A percentile compares a stretch with the other conserved stretches of the same genome.
Evolutionary conservation across 1,284 basidiomycete species (phyloP).

Genomic region (Cryptococcus hybrid): DNA sequence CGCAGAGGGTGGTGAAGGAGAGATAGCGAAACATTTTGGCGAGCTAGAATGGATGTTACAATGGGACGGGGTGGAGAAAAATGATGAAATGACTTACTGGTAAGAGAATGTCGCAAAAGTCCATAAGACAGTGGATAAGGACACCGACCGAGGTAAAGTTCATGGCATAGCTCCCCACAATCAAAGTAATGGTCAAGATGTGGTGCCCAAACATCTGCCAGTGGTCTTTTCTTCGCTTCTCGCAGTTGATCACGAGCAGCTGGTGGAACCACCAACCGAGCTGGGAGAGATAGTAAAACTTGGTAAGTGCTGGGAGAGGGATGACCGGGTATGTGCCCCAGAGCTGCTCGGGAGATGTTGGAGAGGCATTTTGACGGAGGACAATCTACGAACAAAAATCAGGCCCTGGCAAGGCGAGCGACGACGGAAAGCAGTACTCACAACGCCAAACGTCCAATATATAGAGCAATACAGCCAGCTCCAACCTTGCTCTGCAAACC

Average conservation of each 20-base stretch:
- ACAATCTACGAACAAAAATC: slow-evolving; percentile 61
- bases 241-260: slow-evolving; percentile 87
- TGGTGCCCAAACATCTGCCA: slow-evolving; percentile 96
- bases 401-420: background rate
- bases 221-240: slow-evolving; percentile 88
- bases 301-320: slow-evolving; percentile 72
- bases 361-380: slow-evolving; percentile 68
- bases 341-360: slow-evolving; percentile 65
- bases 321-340: slow-evolving; percentile 83
- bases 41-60: slow-evolving; percentile 53
- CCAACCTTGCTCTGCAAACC: slow-evolving; percentile 97
- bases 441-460: slow-evolving; percentile 76
- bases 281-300: slow-evolving; percentile 89
- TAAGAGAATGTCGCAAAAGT: slow-evolving; percentile 86
- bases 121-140: slow-evolving; percentile 87
- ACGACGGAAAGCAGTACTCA: slow-evolving; percentile 54
- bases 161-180: slow-evolving; percentile 72
- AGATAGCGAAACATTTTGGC: slow-evolving; percentile 95
- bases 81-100: slow-evolving; percentile 61
- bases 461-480: slow-evolving; percentile 73
- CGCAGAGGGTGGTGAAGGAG: slow-evolving; percentile 63
- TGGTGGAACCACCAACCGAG: slow-evolving; percentile 94
- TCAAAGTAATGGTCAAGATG: slow-evolving; percentile 78
- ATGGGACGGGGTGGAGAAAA: background rate
- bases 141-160: slow-evolving; percentile 87